Conservation (phyloP, 1,284 basidiomycete genomes). For the Moesziomyces parantarcticus region DNA sequence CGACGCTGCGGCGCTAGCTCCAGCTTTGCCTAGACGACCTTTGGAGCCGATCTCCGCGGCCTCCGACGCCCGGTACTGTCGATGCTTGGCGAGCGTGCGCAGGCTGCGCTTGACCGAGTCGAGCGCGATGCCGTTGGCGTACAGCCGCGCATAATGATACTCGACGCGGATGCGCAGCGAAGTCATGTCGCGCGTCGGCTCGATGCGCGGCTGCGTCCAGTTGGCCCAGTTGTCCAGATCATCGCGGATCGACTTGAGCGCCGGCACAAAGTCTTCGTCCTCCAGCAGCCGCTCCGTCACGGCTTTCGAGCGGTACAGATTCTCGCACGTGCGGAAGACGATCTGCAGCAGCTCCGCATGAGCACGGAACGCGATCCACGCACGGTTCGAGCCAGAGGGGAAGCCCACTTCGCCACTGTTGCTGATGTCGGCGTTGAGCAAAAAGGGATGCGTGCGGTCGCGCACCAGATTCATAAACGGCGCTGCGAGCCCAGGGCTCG, state of each 20-base stretch:
- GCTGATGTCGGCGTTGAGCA: conserved; percentile 42
- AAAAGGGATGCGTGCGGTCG: conserved; percentile 46
- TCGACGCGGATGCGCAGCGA: conserved; percentile 48
- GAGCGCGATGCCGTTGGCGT: conserved; percentile 49
- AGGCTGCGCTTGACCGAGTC: conserved; percentile 52
- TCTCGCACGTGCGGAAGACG: conserved; percentile 51
- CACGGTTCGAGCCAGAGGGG: conserved; percentile 38
- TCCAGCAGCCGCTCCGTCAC: conserved; percentile 45
- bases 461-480: conserved; percentile 52
- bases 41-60: conserved; percentile 47
- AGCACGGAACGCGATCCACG: conserved; percentile 49
- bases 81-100: conserved; percentile 31
- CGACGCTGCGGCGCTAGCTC: conserved; percentile 11
- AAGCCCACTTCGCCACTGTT: conserved; percentile 32
- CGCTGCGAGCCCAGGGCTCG: conserved; percentile 48
- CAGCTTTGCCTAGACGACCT: conserved; percentile 34
- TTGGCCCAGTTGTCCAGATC: conserved; percentile 53
- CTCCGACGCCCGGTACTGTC: conserved; percentile 46
- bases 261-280: conserved; percentile 49
- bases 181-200: conserved; percentile 49
- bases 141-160: conserved; percentile 53
- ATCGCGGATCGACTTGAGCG: conserved; percentile 47
- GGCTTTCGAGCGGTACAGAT: conserved; percentile 46
- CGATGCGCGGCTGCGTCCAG: conserved; percentile 49
- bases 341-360: conserved; percentile 49